Evolutionary conservation across 805 yeast species (phyloP), one percentile per base, ranked within the genome.

Genomic region (Lipomyces sp.): DNA sequence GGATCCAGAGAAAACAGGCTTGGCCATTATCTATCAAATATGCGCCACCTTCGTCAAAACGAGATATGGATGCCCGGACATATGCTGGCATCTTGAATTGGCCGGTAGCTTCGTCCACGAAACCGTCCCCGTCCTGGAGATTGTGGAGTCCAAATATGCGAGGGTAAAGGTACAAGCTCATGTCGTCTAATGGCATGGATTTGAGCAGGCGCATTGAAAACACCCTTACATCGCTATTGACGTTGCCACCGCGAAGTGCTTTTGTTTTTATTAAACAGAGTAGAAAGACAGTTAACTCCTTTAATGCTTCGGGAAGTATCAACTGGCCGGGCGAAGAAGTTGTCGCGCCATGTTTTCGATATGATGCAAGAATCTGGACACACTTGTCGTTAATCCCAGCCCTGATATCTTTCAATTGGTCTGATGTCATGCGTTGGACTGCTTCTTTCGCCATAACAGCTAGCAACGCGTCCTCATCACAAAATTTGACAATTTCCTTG

Each of bases 261-360:
- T 81, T 83, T 1, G 89, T 75, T 75, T 94, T 95, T 70, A 87
- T 83, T 66, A 92, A 86, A 0, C 94, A 81, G 60, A 92, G 80
- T 59, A 90, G 75, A 72, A 84, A 86, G 72, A 87, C 83, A 8
- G 94, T 86, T 63, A 94, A 80, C 55, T 90, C 86, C 65, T 86
- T 85, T 72, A 95, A 80, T 8, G 94, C 85, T 56, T 89, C 90
- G 0, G 99, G 98, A 76, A 94, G 81, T 4, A 94, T 83, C 67
- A 95, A 80, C 74, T 90, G 92, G 11, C 86, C 84, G 13, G 86
- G 82, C 4, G 84, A 78, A 33, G 78, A 69, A 15, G 73, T 71
- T 55, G 75, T 65, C 7, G 82, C 80, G 0, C 80, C 77, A 58
- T 82, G 77, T 33, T 80, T 77, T 66, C 90, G 82, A 72, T 88